Evolutionary conservation across 805 yeast genomes (phyloP), one percentile per base, ranked within the genome.

Genomic region (Metschnikowia gelsemii): DNA sequence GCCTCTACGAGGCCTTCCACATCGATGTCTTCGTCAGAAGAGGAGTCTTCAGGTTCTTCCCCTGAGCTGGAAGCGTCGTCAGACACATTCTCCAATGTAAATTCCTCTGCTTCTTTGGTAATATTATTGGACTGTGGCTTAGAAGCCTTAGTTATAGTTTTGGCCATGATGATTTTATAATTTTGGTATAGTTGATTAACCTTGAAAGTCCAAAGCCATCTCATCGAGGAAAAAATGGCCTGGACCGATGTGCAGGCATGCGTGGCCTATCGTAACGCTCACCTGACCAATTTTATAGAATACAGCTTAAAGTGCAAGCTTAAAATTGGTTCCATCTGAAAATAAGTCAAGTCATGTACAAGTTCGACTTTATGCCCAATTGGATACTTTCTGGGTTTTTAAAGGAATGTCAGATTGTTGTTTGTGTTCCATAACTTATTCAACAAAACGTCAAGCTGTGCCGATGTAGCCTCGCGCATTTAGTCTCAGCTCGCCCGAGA

Each of bases 121-220:
- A 20, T 25, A 22, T 23, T 23, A 18, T 38, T 31, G 8, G 46
- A 25, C 33, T 36, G 48, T 40, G 17, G 45, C 46, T 41, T 57
- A 49, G 34, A 42, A 47, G 23, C 43, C 42, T 22, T 47, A 46
- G 30, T 49, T 45, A 13, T 51, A 56, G 19, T 56, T 49, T 29
- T 42, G 63, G 36, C 62, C 69, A 19, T 62, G 65, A 17, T 58
- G 27, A n/a, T 26, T 8, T 25, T 30, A n/a, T n/a, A n/a, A n/a
- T n/a, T n/a, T n/a, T 25, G n/a, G 22, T 16, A 22, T 23, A 25
- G 18, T 16, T 12, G 14, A 16, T 25, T 11, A 6, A 6, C 18
- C 23, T 16, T 13, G 26, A 19, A 23, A 31, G 26, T 19, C n/a
- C 4, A 22, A 34, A 12, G 32, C 14, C 50, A 43, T 42, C 49